phyloP scores from a whole-genome alignment of 1,139 yeast species.

The Arxiozyma slooffiae region DNA sequence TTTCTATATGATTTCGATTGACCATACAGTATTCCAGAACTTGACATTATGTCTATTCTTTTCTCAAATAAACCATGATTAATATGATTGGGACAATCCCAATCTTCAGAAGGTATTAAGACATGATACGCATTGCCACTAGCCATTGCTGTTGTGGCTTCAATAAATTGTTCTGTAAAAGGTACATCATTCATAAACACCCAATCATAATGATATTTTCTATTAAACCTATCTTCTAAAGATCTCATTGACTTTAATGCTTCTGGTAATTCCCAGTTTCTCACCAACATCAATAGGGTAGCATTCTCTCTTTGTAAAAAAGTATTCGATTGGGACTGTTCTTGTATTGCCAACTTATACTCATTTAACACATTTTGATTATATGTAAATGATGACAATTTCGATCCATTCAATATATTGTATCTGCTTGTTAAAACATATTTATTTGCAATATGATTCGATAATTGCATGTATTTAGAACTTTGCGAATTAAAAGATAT shows the following conservation, averaged over 20 bases:
- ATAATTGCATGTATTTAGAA: conserved; percentile 2
- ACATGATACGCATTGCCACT: conserved; percentile 67
- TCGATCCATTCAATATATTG: conserved; percentile 9
- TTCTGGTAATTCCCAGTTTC: conserved; percentile 53
- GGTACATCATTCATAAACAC: conserved; percentile 77
- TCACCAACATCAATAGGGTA: conserved; percentile 59
- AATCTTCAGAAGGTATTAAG: conserved; percentile 50
- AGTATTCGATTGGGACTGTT: neutral
- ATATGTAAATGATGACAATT: conserved; percentile 8
- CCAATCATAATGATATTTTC: conserved; percentile 70
- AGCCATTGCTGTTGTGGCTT: conserved; percentile 64
- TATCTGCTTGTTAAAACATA: conserved; percentile 11
- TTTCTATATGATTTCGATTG: conserved; percentile 66
- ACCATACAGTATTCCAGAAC: conserved; percentile 63
- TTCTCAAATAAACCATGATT: conserved; percentile 34
- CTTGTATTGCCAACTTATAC: neutral
- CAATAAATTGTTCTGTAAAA: conserved; percentile 57
- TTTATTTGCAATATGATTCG: conserved; percentile 8
- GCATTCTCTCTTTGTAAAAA: conserved; percentile 45
- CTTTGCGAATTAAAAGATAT: neutral
- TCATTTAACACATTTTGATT: neutral
- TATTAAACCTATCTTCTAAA: conserved; percentile 60
- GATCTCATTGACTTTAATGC: conserved; percentile 58
- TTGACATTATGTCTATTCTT: conserved; percentile 47
- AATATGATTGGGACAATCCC: conserved; percentile 58